A percentile compares a stretch with the other conserved stretches of the same genome.
Conservation (phyloP, 1,139 yeast genomes). For the Yamadazyma jaroonii region DNA sequence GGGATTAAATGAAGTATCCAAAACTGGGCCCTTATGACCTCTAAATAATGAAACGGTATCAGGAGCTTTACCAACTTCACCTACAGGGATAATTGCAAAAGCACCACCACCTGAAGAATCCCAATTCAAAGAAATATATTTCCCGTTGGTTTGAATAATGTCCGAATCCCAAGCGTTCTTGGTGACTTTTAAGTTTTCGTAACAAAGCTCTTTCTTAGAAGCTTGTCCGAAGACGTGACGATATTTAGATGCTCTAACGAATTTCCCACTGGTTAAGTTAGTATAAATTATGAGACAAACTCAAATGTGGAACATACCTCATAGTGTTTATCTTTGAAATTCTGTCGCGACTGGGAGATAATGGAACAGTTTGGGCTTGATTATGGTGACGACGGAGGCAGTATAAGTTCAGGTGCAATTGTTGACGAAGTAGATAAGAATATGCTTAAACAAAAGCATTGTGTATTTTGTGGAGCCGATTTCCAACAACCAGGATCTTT, state of each 20-base stretch:
- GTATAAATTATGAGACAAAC: too few relatives aligned
- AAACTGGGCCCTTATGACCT: constrained; percentile 93
- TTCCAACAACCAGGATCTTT: constrained; percentile 19
- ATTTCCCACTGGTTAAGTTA: constrained; percentile 62
- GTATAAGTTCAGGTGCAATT: too few relatives aligned
- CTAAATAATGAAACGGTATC: constrained; percentile 90
- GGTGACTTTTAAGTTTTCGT: constrained; percentile 81
- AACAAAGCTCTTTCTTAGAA: constrained; percentile 80
- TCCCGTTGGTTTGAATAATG: constrained; percentile 74
- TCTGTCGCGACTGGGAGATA: background rate
- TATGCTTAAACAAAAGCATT: constrained; percentile 2
- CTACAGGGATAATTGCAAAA: constrained; percentile 84
- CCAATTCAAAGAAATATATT: constrained; percentile 86
- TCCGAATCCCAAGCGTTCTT: constrained; percentile 97
- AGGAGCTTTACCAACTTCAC: constrained; percentile 90
- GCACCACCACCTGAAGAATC: constrained; percentile 97
- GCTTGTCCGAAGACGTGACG: constrained; percentile 96
- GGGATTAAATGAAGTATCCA: constrained; percentile 94
- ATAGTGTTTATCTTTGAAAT: constrained; percentile 1
- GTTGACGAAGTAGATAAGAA: too few relatives aligned
- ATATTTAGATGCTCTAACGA: constrained; percentile 93
- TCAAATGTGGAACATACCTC: too few relatives aligned
- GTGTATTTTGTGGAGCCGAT: constrained; percentile 17
- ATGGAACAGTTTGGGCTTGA: background rate
- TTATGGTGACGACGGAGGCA: background rate